A percentile compares a stretch with the other conserved stretches of the same genome.
Evolutionary conservation across 1,139 yeast genomes (phyloP).

Genomic region (Geotrichum candidum): DNA sequence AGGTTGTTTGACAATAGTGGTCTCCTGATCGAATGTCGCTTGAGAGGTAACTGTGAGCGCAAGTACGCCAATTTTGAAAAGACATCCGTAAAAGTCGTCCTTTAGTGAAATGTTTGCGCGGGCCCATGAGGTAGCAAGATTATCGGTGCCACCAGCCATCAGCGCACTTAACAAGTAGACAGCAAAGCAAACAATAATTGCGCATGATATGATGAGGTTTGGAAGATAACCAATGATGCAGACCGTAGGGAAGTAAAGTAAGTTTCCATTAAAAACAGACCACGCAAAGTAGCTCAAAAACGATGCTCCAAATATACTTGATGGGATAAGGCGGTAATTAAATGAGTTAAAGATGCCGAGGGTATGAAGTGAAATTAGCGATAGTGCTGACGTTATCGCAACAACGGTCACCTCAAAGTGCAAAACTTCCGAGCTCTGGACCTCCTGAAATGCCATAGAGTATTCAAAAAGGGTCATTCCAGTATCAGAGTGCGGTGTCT

Average conservation of each 20-base stretch:
- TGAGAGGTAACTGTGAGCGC: slow-evolving; percentile 63
- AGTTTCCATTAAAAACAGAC: slow-evolving; percentile 37
- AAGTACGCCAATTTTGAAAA: slow-evolving; percentile 54
- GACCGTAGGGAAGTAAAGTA: slow-evolving; percentile 48
- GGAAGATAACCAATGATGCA: slow-evolving; percentile 56
- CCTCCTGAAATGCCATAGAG: slow-evolving; percentile 68
- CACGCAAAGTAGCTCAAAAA: slow-evolving; percentile 46
- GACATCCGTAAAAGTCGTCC: slow-evolving; percentile 63
- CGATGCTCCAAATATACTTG: slow-evolving; percentile 48
- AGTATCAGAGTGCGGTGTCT: slow-evolving; percentile 55
- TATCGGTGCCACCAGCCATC: slow-evolving; percentile 50
- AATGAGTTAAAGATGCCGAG: slow-evolving; percentile 50
- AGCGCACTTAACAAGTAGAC: slow-evolving; percentile 53
- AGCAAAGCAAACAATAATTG: slow-evolving; percentile 45
- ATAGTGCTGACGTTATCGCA: slow-evolving; percentile 47
- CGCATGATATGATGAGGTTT: slow-evolving; percentile 48
- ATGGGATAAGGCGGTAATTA: slow-evolving; percentile 55
- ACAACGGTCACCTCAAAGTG: slow-evolving; percentile 50
- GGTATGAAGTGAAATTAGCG: slow-evolving; percentile 54
- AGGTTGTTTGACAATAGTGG: slow-evolving; percentile 45
- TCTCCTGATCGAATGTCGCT: slow-evolving; percentile 58
- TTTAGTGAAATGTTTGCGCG: slow-evolving; percentile 36
- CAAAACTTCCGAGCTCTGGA: slow-evolving; percentile 48
- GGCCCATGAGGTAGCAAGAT: slow-evolving; percentile 35
- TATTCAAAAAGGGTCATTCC: slow-evolving; percentile 71